Evolutionary conservation across 305 asterid genomes (phyloP).

Genomic region (Plantago coronopus): DNA sequence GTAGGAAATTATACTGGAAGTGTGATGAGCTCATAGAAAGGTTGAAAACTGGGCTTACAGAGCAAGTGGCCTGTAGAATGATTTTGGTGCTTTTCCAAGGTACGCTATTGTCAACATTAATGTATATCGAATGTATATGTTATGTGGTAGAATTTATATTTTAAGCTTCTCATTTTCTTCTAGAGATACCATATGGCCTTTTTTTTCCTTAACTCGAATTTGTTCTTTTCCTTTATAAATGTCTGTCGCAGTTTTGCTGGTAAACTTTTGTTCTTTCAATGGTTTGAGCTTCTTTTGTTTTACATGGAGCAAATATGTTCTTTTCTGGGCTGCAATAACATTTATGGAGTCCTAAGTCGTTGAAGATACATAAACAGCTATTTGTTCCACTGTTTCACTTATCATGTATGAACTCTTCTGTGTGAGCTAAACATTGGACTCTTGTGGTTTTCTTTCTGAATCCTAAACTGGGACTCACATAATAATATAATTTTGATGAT

Average conservation of each 20-base stretch:
- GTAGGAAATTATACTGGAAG: constrained; percentile 71
- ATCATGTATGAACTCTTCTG: not conserved
- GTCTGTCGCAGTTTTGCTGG: too few relatives aligned
- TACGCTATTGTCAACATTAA: constrained; percentile 23
- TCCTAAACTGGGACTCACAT: too few relatives aligned
- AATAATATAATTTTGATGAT: too few relatives aligned
- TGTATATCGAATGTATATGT: not conserved
- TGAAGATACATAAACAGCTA: not conserved
- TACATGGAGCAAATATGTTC: not conserved
- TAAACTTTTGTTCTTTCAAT: not conserved
- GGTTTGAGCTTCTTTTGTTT: not conserved
- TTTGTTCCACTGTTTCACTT: not conserved
- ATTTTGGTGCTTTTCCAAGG: constrained; percentile 85
- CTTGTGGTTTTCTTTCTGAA: too few relatives aligned
- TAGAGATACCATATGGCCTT: too few relatives aligned
- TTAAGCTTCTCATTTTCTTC: too few relatives aligned
- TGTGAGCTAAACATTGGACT: not conserved
- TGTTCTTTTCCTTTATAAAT: too few relatives aligned
- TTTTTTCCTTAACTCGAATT: too few relatives aligned
- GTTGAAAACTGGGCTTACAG: constrained; percentile 63
- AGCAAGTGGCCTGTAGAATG: constrained; percentile 57
- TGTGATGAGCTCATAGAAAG: constrained; percentile 83
- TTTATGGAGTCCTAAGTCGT: not conserved
- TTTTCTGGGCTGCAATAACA: not conserved
- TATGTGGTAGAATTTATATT: not conserved